Conservation (phyloP, 2,329 filamentous ascomycete genomes). For the Ophiostoma perfectum region DNA sequence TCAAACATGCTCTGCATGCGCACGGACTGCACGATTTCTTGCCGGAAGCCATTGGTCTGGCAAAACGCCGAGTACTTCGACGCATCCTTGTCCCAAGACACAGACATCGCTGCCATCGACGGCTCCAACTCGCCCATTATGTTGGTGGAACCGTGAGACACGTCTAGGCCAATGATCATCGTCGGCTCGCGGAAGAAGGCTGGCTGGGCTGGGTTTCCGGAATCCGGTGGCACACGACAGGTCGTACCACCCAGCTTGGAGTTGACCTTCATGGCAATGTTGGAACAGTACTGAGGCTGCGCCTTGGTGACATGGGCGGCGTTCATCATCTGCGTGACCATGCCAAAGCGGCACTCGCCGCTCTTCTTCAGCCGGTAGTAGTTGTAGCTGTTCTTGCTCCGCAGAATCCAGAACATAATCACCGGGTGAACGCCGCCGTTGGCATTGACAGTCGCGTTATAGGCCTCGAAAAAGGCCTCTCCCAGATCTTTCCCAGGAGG, state of each 20-base stretch:
- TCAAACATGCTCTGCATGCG: conserved; percentile 64
- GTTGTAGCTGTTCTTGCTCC: conserved; percentile 61
- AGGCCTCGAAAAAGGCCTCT: conserved; percentile 51
- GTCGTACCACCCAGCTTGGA: conserved; percentile 87
- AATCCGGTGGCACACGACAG: conserved; percentile 39
- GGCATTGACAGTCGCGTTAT: conserved; percentile 48
- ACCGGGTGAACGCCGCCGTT: conserved; percentile 56
- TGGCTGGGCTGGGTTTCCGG: conserved; percentile 23
- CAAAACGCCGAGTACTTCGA: conserved; percentile 73
- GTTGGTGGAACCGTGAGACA: conserved; percentile 70
- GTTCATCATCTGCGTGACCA: conserved; percentile 79
- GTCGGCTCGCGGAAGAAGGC: conserved; percentile 52
- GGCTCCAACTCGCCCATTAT: conserved; percentile 50
- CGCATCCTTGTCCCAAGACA: conserved; percentile 66
- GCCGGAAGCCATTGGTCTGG: conserved; percentile 75
- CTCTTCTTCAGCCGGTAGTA: conserved; percentile 89
- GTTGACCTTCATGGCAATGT: conserved; percentile 95
- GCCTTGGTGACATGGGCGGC: conserved; percentile 61
- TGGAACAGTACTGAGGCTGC: conserved; percentile 80
- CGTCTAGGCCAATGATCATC: conserved; percentile 84
- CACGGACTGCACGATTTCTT: conserved; percentile 66
- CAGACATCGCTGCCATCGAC: conserved; percentile 83
- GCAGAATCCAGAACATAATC: conserved; percentile 73
- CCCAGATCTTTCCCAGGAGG: conserved; percentile 29
- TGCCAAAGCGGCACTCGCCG: conserved; percentile 77